Evolutionary conservation across 1,139 yeast genomes (phyloP).

Genomic region (Trichomonascaceae sp.): DNA sequence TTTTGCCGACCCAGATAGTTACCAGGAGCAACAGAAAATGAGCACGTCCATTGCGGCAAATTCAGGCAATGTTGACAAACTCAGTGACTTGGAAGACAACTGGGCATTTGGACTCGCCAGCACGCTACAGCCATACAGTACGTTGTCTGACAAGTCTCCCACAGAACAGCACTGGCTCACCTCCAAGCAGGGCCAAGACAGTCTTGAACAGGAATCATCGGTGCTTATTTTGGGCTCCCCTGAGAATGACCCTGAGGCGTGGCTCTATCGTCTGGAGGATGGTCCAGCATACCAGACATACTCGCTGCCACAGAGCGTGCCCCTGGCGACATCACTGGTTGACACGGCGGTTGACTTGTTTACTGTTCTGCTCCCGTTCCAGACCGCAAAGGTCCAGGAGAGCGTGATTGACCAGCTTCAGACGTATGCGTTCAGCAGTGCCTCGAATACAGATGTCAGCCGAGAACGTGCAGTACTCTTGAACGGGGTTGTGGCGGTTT

Average conservation of each 20-base stretch:
- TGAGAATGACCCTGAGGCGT: slow-evolving; percentile 18
- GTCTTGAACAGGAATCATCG: slow-evolving; percentile 12
- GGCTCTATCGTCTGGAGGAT: slow-evolving; percentile 4
- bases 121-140: slow-evolving; percentile 13
- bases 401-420: slow-evolving; percentile 74
- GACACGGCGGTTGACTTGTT: slow-evolving; percentile 73
- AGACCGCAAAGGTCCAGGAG: slow-evolving; percentile 72
- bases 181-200: slow-evolving; percentile 14
- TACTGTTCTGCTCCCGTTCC: slow-evolving; percentile 53
- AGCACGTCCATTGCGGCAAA: slow-evolving; percentile 24
- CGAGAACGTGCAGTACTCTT: slow-evolving; percentile 36
- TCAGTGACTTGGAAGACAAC: slow-evolving; percentile 25
- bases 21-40: slow-evolving; percentile 14
- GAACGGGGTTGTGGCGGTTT: slow-evolving; percentile 52
- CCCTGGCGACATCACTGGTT: slow-evolving; percentile 38
- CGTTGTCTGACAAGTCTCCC: not conserved
- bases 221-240: slow-evolving; percentile 11
- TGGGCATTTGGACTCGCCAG: slow-evolving; percentile 25
- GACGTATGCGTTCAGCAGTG: slow-evolving; percentile 29
- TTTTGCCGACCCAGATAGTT: slow-evolving; percentile 24
- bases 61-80: slow-evolving; percentile 20
- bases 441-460: slow-evolving; percentile 17
- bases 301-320: slow-evolving; percentile 7
- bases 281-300: slow-evolving; percentile 1
- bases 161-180: slow-evolving; percentile 18